phyloP scores from a whole-genome alignment of 208 protist species.

The Leptomonas pyrrhocoris region DNA sequence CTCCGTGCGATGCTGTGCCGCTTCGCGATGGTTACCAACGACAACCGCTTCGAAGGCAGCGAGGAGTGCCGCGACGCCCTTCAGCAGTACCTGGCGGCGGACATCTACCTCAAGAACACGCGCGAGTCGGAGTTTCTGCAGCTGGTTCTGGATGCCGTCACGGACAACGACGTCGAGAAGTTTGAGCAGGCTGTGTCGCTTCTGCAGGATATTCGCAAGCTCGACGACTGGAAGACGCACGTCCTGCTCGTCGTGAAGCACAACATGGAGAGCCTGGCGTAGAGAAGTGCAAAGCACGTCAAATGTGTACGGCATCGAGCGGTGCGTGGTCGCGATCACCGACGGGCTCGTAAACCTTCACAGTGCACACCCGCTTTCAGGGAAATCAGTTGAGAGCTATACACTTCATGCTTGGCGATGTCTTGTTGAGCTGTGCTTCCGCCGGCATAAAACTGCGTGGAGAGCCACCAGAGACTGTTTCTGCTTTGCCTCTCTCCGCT shows the following conservation, averaged over 20 bases:
- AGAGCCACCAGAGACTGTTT: too few relatives aligned
- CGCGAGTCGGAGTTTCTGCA: conserved; percentile 79
- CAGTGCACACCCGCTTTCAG: too few relatives aligned
- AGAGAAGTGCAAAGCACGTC: conserved; percentile 8
- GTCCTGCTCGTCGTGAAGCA: conserved; percentile 81
- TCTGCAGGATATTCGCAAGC: conserved; percentile 69
- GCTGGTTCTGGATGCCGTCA: conserved; percentile 72
- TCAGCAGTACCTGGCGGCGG: conserved; percentile 58
- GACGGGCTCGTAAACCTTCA: too few relatives aligned
- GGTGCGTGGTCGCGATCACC: too few relatives aligned
- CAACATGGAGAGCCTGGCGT: conserved; percentile 83
- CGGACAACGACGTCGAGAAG: conserved; percentile 72
- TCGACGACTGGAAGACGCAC: conserved; percentile 89
- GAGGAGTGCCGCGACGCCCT: conserved; percentile 76
- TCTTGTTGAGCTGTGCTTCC: too few relatives aligned
- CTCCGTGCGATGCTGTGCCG: conserved; percentile 83
- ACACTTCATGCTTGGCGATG: too few relatives aligned
- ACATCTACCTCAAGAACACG: conserved; percentile 82
- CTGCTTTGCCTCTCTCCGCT: too few relatives aligned
- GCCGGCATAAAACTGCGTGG: too few relatives aligned
- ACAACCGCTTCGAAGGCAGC: conserved; percentile 71
- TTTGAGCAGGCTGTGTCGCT: conserved; percentile 81
- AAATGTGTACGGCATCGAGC: too few relatives aligned
- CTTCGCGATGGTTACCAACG: conserved; percentile 73
- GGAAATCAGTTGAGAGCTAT: too few relatives aligned